A percentile compares a stretch with the other conserved stretches of the same genome.
Evolutionary conservation across 129 eudicot species (phyloP).

Genomic region (Smallanthus sonchifolius): DNA sequence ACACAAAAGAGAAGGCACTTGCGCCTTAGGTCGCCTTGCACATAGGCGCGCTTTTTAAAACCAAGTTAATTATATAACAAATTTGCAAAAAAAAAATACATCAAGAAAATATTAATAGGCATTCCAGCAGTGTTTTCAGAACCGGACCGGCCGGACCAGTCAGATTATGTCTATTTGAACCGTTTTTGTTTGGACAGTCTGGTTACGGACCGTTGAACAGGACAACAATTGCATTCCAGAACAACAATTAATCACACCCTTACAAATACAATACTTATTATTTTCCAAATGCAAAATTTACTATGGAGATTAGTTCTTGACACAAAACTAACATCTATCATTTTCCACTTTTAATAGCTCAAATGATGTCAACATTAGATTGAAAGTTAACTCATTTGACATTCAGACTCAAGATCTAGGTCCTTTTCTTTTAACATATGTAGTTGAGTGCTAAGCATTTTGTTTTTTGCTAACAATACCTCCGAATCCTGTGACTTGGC

Average conservation of each 20-base stretch:
- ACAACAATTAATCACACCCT: neutral
- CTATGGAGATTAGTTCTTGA: neutral
- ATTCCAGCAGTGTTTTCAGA: neutral
- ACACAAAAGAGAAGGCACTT: too few species aligned
- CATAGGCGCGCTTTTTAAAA: too few species aligned
- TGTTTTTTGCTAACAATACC: slow-evolving; percentile 37
- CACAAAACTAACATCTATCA: neutral
- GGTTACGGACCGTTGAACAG: too few species aligned
- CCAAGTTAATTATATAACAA: neutral
- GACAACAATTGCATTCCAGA: neutral
- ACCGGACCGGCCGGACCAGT: too few species aligned
- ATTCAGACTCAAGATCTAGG: too few species aligned
- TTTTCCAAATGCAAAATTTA: neutral
- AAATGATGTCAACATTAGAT: neutral
- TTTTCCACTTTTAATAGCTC: neutral
- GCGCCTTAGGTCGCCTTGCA: too few species aligned
- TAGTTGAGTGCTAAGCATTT: too few species aligned
- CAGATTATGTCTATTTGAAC: too few species aligned
- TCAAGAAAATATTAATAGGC: neutral
- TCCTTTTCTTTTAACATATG: neutral
- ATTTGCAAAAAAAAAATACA: too few species aligned
- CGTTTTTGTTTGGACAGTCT: too few species aligned
- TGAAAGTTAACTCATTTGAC: neutral
- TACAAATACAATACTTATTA: neutral
- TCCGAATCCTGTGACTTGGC: slow-evolving; percentile 97